phyloP scores from a whole-genome alignment of 345 rosid species.

The Angophora floribunda region DNA sequence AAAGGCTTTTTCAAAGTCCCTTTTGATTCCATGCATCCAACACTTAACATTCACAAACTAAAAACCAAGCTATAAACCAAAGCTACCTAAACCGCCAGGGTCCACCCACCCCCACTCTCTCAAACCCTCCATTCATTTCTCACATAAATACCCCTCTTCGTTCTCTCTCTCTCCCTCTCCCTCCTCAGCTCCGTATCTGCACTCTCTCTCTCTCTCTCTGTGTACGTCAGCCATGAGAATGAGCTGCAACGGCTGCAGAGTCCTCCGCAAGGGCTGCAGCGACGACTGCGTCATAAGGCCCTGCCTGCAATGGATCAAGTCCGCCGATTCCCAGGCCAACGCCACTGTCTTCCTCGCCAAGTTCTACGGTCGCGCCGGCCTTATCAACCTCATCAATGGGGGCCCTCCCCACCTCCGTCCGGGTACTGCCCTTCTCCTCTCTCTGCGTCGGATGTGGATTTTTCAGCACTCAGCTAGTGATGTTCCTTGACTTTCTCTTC shows the following conservation, averaged over 20 bases:
- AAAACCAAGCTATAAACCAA: neutral
- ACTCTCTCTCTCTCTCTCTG: neutral
- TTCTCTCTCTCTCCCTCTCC: neutral
- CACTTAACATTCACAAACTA: neutral
- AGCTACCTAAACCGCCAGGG: neutral
- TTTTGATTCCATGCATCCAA: neutral
- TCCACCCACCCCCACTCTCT: neutral
- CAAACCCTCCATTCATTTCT: neutral
- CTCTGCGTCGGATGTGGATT: neutral
- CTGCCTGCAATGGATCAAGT: constrained; percentile 88
- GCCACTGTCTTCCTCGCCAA: constrained; percentile 94
- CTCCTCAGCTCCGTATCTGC: neutral
- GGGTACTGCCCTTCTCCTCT: constrained; percentile 24
- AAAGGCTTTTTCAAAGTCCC: neutral
- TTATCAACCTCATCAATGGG: constrained; percentile 87
- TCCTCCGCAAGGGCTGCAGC: constrained; percentile 93
- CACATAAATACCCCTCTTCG: neutral
- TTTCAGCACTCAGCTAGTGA: neutral
- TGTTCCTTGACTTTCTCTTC: neutral
- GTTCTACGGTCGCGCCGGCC: constrained; percentile 93
- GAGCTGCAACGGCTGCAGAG: constrained; percentile 98
- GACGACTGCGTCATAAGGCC: constrained; percentile 86
- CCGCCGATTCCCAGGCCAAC: constrained; percentile 84
- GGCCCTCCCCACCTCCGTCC: constrained; percentile 92
- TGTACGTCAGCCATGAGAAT: constrained; percentile 30